Percentiles rank a stretch among this genome's conserved stretches.
Conservation (phyloP, 2,329 filamentous ascomycete species). For the Alternaria arbusti region DNA sequence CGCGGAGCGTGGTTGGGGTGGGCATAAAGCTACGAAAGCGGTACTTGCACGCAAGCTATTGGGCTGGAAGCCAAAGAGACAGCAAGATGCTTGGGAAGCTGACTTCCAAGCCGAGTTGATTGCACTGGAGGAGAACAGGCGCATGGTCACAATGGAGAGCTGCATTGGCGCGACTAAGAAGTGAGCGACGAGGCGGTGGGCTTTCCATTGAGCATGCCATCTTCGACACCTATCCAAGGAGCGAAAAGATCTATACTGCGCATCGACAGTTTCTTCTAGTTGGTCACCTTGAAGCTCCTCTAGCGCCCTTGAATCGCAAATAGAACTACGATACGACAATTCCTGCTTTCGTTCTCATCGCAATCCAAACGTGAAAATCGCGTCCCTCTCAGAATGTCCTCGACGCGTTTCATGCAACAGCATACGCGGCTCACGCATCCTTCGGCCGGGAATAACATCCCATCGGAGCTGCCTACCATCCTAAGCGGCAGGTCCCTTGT, state of each 20-base stretch:
- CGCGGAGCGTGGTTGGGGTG: constrained; percentile 19
- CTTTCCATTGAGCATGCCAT: background rate
- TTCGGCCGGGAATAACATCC: background rate
- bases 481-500: background rate
- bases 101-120: constrained; percentile 23
- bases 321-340: background rate
- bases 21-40: constrained; percentile 21
- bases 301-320: background rate
- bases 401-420: background rate
- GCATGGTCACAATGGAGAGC: constrained; percentile 12
- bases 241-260: background rate
- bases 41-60: constrained; percentile 14
- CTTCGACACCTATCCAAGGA: background rate
- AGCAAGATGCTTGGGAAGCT: constrained; percentile 17
- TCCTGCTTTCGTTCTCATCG: background rate
- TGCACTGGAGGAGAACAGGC: constrained; percentile 16
- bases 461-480: background rate
- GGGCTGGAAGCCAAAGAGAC: constrained; percentile 18
- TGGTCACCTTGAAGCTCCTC: background rate
- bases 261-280: rapidly evolving
- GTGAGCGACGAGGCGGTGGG: background rate
- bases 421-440: background rate
- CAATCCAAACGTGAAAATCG: background rate
- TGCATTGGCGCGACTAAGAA: constrained; percentile 15
- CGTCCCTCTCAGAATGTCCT: background rate